Evolutionary conservation across 768 basidiomycete species (phyloP), one percentile per base, ranked within the genome.

Genomic region (Termitomyces sp.): DNA sequence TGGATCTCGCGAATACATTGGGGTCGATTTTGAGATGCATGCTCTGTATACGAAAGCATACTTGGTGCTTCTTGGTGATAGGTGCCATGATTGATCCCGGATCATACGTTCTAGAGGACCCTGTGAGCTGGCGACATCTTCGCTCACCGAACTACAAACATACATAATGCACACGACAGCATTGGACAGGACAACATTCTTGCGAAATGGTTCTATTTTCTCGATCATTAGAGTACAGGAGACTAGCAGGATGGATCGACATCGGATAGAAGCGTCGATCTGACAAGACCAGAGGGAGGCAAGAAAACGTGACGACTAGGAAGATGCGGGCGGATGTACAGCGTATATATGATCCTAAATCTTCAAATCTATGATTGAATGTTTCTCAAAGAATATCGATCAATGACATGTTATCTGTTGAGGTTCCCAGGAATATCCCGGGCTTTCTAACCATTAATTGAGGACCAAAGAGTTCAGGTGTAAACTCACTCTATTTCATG

Each of bases 281-380:
- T 62, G 60, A 62, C 60, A 62, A 55, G 32, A 24, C 38, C 22
- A 43, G 60, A 58, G 55, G 45, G 43, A 62, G 57, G 57, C 43
- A 61, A 62, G 48, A 55, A 46, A 58, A 47, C n/a, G 10, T 22
- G 3, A 26, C 44, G 41, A 32, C 22, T 32, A 26, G 24, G 8
- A 22, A 41, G 20, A 24, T 46, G 18, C 52, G 26, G 13, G 35
- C 55, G 43, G 43, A 45, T 45, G 32, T 54, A 35, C 40, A 20
- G 20, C 40, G 40, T 41, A 38, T 13, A 22, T 14, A 44, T 18
- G 5, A 22, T 20, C 2, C 24, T 14, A 5, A 6, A 45, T 54
- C 5, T 5, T 36, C 38, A 28, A 41, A 13, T 36, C 50, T 22
- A 38, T 24, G 18, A 24, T 35, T 16, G 24, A n/a, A 9, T 38